Evolutionary conservation across 1,284 basidiomycete species (phyloP).

Genomic region (Mycena sp.): DNA sequence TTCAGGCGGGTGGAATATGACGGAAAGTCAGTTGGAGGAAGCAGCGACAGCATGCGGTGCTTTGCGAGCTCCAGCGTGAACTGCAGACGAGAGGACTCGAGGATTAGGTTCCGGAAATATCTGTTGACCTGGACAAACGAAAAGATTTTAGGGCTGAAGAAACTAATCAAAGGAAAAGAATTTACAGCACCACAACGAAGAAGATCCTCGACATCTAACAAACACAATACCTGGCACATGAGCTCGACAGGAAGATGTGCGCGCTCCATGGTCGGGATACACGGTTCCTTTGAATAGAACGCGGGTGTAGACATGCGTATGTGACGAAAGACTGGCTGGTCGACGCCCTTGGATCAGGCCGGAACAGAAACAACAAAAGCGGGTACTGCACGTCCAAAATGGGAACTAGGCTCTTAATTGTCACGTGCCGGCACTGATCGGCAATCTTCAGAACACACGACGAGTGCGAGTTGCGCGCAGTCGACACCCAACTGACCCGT

Average conservation of each 20-base stretch:
- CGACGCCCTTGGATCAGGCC: too few relatives aligned
- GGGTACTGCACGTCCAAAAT: too few relatives aligned
- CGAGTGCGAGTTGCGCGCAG: too few relatives aligned
- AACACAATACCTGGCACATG: conserved; percentile 18
- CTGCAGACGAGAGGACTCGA: conserved; percentile 52
- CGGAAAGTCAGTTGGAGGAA: conserved; percentile 38
- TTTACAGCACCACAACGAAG: conserved; percentile 21
- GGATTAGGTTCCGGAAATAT: conserved; percentile 47
- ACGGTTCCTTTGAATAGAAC: not conserved
- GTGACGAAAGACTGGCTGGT: too few relatives aligned
- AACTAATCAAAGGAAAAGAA: not conserved
- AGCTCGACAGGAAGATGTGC: conserved; percentile 28
- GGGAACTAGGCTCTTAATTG: too few relatives aligned
- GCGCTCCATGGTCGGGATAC: conserved; percentile 13
- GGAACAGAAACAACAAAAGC: too few relatives aligned
- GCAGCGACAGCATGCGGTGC: conserved; percentile 49
- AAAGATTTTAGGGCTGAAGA: not conserved
- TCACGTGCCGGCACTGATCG: too few relatives aligned
- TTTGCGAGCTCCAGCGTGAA: conserved; percentile 58
- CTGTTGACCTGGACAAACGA: conserved; percentile 47
- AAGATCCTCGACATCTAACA: conserved; percentile 23
- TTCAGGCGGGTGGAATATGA: conserved; percentile 50
- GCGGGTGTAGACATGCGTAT: too few relatives aligned
- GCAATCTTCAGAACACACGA: too few relatives aligned
- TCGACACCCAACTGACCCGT: too few relatives aligned